A percentile compares a stretch with the other conserved stretches of the same genome.
These are phyloP conservation scores for Suhomyces kilbournensis DNA, from an alignment of 805 yeast genomes.

Conservation along the genomic window DNA sequence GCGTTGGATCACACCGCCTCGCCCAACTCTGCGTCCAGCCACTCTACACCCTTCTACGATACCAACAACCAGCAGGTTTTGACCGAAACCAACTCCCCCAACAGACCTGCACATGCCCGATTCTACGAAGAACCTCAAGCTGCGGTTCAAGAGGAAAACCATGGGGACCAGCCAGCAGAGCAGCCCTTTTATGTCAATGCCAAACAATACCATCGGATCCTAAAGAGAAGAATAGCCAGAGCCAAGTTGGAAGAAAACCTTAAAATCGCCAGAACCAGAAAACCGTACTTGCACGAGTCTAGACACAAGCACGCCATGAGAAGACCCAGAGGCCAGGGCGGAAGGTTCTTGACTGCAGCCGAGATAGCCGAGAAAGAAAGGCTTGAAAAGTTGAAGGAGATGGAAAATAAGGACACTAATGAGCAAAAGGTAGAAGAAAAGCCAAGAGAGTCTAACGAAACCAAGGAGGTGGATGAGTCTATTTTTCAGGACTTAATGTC, in stretches of 20 bases:
- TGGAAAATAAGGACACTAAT: constrained; percentile 22
- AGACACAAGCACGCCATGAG: constrained; percentile 99
- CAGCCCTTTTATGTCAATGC: constrained; percentile 98
- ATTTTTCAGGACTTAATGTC: constrained; percentile 17
- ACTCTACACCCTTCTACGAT: constrained; percentile 24
- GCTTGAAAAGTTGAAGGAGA: constrained; percentile 35
- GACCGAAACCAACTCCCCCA: constrained; percentile 7
- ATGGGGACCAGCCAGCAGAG: constrained; percentile 41
- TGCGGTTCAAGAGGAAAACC: constrained; percentile 10
- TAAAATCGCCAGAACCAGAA: constrained; percentile 83
- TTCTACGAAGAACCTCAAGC: constrained; percentile 5
- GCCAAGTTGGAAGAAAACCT: constrained; percentile 88
- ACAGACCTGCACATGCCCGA: constrained; percentile 11
- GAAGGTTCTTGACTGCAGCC: constrained; percentile 93
- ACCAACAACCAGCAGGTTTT: constrained; percentile 11
- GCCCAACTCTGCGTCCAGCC: constrained; percentile 9
- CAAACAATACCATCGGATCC: constrained; percentile 91
- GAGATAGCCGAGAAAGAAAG: constrained; percentile 47
- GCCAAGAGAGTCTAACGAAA: not conserved
- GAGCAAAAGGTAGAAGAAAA: not conserved
- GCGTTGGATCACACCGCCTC: constrained; percentile 3
- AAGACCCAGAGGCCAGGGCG: constrained; percentile 98
- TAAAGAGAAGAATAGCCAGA: constrained; percentile 89
- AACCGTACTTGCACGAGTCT: constrained; percentile 93
- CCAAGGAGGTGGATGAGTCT: constrained; percentile 9